Conservation (phyloP, 192 early-diverging fungal genomes). For the Linnemannia elongata region DNA sequence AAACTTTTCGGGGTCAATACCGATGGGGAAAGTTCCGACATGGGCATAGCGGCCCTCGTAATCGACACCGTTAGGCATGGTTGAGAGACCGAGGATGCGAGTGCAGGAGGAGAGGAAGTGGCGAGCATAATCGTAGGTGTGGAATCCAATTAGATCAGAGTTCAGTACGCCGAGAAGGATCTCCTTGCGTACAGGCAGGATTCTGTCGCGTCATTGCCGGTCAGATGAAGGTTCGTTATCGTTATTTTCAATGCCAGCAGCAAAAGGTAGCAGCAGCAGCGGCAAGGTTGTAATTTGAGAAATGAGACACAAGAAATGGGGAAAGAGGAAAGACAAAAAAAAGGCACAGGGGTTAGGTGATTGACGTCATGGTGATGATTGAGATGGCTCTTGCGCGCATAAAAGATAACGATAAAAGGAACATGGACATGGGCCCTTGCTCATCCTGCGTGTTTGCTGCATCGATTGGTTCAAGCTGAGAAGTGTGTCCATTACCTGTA, state of each 20-base stretch:
- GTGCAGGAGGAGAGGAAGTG: constrained; percentile 98
- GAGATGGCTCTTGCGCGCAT: constrained; percentile 3
- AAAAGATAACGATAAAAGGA: neutral
- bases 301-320: neutral
- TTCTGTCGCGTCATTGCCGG: constrained; percentile 58
- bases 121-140: constrained; percentile 99
- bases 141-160: constrained; percentile 97
- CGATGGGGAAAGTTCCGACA: constrained; percentile 99
- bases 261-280: neutral
- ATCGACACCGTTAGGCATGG: constrained; percentile 95
- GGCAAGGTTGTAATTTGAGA: neutral
- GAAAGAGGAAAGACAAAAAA: constrained; percentile 9
- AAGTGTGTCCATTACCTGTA: constrained; percentile 74
- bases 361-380: constrained; percentile 3
- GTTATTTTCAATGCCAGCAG: neutral
- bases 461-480: neutral
- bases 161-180: constrained; percentile 94
- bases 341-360: neutral
- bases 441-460: neutral
- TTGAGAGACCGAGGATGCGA: constrained; percentile 92
- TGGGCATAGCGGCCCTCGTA: constrained; percentile 93
- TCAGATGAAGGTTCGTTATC: neutral
- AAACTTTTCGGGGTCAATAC: constrained; percentile 97
- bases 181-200: constrained; percentile 94
- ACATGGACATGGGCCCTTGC: neutral